Percentiles rank a stretch among this genome's conserved stretches.
These are phyloP conservation scores for Hypholoma fasciculare DNA, from an alignment of 768 basidiomycete genomes.

Conservation along the genomic window DNA sequence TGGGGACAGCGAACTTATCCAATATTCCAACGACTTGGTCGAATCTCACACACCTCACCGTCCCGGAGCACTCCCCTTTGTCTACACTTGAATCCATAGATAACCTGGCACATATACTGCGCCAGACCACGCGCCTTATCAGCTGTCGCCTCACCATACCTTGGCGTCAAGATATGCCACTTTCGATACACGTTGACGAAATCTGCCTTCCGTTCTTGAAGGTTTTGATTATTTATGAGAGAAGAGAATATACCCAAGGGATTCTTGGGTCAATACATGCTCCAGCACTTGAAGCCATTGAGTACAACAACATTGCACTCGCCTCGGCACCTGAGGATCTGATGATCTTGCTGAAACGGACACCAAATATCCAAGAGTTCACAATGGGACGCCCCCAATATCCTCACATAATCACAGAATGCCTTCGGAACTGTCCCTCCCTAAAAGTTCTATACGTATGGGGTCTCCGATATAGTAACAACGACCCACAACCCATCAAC, in stretches of 20 bases:
- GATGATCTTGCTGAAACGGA: neutral
- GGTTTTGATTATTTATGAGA: neutral
- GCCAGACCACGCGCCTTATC: neutral
- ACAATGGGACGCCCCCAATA: neutral
- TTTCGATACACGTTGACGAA: neutral
- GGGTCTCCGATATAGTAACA: neutral
- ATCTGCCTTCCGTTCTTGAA: neutral
- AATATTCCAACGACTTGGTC: neutral
- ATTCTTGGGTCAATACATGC: neutral
- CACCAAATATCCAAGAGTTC: neutral
- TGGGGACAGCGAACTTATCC: neutral
- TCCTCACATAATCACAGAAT: neutral
- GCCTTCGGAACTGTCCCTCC: neutral
- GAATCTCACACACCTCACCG: neutral
- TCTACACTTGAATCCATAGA: neutral
- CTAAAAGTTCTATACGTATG: neutral
- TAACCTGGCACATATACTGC: neutral
- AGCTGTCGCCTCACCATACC: neutral
- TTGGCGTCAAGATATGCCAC: neutral
- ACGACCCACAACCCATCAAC: neutral
- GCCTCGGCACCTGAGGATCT: neutral
- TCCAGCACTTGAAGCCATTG: neutral
- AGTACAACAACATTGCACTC: neutral
- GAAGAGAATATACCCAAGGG: neutral
- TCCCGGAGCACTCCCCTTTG: neutral